A percentile compares a stretch with the other conserved stretches of the same genome.
Evolutionary conservation across 2,329 filamentous ascomycete genomes (phyloP).

Genomic region (Zarea fungicola): DNA sequence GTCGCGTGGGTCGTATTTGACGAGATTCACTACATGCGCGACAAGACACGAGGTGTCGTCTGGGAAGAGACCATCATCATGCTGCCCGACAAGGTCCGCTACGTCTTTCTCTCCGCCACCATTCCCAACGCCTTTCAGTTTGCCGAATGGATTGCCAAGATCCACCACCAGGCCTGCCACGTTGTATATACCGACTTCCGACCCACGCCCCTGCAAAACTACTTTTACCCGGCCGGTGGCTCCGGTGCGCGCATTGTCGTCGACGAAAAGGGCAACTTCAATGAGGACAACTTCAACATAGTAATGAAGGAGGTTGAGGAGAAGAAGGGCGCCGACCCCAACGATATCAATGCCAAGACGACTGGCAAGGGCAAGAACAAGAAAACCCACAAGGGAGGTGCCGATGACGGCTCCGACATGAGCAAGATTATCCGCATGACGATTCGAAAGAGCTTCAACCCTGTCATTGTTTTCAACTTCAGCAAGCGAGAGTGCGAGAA

Average conservation of each 20-base stretch:
- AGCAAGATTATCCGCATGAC: slow-evolving; percentile 99
- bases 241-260: slow-evolving; percentile 92
- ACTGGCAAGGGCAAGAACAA: slow-evolving; percentile 91
- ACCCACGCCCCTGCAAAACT: slow-evolving; percentile 93
- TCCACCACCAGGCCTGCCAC: slow-evolving; percentile 94
- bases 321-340: slow-evolving; percentile 78
- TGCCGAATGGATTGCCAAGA: slow-evolving; percentile 98
- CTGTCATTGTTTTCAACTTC: slow-evolving; percentile 98
- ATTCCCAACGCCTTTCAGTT: slow-evolving; percentile 99
- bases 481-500: slow-evolving; percentile 96
- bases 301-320: slow-evolving; percentile 88
- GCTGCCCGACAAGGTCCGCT: slow-evolving; percentile 95
- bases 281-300: slow-evolving; percentile 95
- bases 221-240: slow-evolving; percentile 90
- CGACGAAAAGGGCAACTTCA: slow-evolving; percentile 93
- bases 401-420: slow-evolving; percentile 72
- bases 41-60: slow-evolving; percentile 89
- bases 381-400: slow-evolving; percentile 83
- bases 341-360: slow-evolving; percentile 70
- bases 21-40: slow-evolving; percentile 97
- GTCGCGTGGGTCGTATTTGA: slow-evolving; percentile 98
- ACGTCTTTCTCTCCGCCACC: slow-evolving; percentile 95
- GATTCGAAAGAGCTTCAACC: slow-evolving; percentile 94
- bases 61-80: slow-evolving; percentile 99
- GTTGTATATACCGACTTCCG: slow-evolving; percentile 99